Conservation (phyloP, 768 basidiomycete genomes). For the Postia placenta region DNA sequence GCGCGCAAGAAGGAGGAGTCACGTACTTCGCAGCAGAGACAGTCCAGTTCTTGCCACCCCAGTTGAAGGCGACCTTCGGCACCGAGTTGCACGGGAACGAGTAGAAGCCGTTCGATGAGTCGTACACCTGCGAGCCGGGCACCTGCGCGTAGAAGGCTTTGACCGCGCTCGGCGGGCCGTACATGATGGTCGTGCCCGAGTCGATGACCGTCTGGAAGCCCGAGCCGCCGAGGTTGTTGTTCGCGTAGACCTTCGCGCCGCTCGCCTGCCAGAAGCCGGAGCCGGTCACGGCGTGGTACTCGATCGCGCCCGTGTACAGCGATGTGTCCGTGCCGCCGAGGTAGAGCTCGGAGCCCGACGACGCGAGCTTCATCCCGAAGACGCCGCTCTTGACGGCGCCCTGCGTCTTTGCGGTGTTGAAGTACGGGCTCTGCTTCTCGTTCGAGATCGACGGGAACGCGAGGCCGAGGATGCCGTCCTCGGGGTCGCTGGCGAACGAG, state of each 20-base stretch:
- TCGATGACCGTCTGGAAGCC: conserved; percentile 21
- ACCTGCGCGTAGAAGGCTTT: conserved; percentile 20
- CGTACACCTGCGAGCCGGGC: conserved; percentile 17
- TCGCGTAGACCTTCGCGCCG: conserved; percentile 8
- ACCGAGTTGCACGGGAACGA: conserved; percentile 15
- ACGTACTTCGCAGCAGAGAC: conserved; percentile 13
- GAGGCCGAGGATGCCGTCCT: conserved; percentile 20
- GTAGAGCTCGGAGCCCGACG: conserved; percentile 25
- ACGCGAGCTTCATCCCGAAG: conserved; percentile 25
- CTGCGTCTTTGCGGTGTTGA: conserved; percentile 17
- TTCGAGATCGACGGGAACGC: conserved; percentile 18
- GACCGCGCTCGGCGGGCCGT: conserved; percentile 19
- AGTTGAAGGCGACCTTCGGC: conserved; percentile 14
- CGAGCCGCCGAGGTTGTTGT: conserved; percentile 7
- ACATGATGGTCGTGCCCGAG: conserved; percentile 26
- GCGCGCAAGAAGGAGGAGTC: not conserved
- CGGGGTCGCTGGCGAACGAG: conserved; percentile 6
- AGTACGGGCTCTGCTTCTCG: conserved; percentile 13
- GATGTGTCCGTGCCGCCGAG: conserved; percentile 31
- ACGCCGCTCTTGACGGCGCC: conserved; percentile 13
- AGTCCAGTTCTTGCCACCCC: conserved; percentile 17
- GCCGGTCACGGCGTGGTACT: conserved; percentile 19
- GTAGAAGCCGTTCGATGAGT: conserved; percentile 19
- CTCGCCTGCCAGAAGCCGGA: conserved; percentile 24
- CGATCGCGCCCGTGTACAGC: conserved; percentile 28